Evolutionary conservation across 495 filamentous ascomycete species (phyloP).

Genomic region (Podospora pseudoanserina): DNA sequence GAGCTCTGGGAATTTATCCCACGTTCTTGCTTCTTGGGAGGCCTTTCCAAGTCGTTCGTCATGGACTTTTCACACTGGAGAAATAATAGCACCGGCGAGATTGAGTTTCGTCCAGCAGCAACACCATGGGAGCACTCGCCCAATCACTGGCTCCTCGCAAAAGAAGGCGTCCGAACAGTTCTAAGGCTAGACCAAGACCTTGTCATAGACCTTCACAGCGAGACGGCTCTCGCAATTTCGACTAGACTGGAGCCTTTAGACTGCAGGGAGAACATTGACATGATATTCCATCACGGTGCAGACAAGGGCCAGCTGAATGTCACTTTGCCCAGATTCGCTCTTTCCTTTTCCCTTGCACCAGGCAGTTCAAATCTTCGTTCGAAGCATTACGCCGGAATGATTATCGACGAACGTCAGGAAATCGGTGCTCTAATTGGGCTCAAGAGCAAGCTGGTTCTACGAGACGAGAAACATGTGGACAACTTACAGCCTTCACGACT

Average conservation of each 20-base stretch:
- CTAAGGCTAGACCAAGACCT: slow-evolving; percentile 2
- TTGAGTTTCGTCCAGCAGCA: slow-evolving; percentile 51
- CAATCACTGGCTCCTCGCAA: slow-evolving; percentile 16
- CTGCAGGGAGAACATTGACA: slow-evolving; percentile 4
- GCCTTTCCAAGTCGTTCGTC: slow-evolving; percentile 48
- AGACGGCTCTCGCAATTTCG: not conserved
- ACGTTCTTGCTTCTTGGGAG: slow-evolving; percentile 32
- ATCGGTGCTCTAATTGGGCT: slow-evolving; percentile 54
- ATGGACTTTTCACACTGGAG: slow-evolving; percentile 55
- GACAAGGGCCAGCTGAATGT: not conserved
- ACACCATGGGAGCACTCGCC: slow-evolving; percentile 39
- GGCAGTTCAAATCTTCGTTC: slow-evolving; percentile 16
- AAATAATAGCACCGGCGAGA: slow-evolving; percentile 1
- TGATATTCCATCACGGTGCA: slow-evolving; percentile 8
- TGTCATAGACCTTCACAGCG: slow-evolving; percentile 16
- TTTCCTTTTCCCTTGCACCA: slow-evolving; percentile 17
- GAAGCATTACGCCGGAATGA: slow-evolving; percentile 41
- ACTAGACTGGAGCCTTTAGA: slow-evolving; percentile 15
- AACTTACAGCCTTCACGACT: slow-evolving; percentile 23
- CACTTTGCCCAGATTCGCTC: slow-evolving; percentile 15
- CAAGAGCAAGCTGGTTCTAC: slow-evolving; percentile 50
- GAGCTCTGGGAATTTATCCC: slow-evolving; percentile 48
- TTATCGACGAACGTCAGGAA: slow-evolving; percentile 49
- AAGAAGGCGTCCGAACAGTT: not conserved
- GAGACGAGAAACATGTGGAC: slow-evolving; percentile 10